Evolutionary conservation across 495 filamentous ascomycete species (phyloP).

Genomic region (Aspergillus panamensis): DNA sequence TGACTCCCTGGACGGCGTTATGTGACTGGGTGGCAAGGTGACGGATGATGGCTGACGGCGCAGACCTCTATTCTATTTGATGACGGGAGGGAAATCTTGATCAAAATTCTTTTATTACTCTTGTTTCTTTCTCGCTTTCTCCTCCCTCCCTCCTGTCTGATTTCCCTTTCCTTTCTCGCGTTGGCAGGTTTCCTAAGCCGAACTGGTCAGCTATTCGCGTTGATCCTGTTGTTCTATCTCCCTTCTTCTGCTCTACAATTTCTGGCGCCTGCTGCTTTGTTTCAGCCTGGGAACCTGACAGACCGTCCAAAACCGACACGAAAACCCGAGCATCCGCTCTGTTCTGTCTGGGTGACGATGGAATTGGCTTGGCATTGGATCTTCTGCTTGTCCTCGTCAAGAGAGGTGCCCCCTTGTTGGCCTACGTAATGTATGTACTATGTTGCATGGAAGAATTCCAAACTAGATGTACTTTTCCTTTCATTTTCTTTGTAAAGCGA

Average conservation of each 20-base stretch:
- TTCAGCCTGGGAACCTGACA: background rate
- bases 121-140: constrained; percentile 7
- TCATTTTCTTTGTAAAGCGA: background rate
- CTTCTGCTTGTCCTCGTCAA: constrained; percentile 4
- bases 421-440: constrained; percentile 12
- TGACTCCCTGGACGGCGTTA: constrained; percentile 22
- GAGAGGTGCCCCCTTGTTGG: constrained; percentile 1
- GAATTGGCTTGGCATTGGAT: constrained; percentile 18
- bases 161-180: constrained; percentile 2
- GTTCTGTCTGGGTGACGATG: constrained; percentile 6
- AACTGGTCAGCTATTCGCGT: background rate
- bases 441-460: background rate
- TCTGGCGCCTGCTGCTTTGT: background rate
- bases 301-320: background rate
- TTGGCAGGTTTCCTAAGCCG: background rate
- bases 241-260: background rate
- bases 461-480: no score
- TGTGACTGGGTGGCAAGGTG: constrained; percentile 21
- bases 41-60: constrained; percentile 27
- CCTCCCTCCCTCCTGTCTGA: background rate
- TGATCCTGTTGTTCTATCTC: background rate
- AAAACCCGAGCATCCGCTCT: background rate
- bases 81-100: constrained; percentile 19
- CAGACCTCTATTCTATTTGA: constrained; percentile 20
- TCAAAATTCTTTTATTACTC: constrained; percentile 10